Base-by-base conservation (phyloP, 768 basidiomycete species). In the Leccinum obscurum region DNA sequence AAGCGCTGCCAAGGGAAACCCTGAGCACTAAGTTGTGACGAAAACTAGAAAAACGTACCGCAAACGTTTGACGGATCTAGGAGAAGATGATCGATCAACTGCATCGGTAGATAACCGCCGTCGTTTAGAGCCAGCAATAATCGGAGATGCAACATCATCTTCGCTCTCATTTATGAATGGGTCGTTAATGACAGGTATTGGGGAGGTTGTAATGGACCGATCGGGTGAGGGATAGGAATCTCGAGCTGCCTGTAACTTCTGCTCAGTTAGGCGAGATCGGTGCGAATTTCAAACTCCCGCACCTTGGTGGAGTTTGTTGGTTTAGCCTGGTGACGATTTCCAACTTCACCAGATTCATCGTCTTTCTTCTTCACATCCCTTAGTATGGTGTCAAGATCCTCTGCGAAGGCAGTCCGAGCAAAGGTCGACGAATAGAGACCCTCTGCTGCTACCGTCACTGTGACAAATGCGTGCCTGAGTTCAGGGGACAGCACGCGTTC, bases 391-490 rank as follows among this genome's bases (percentile, higher is more conserved):
- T 75, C 74, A 3, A 78, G 37, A 50, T 71, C 72, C 2, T 60
- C 57, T 0, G 72, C 71, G 1, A 77, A 56, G 1, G 57, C 56
- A 6, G 73, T 79, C 55, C 71, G 68, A 0, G 55, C 54, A 14
- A 72, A 64, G 14, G 64, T 64, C 1, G 73, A 66, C 0, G 65
- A 60, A 58, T 76, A 80, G 1, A 79, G 63, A 0, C 59, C 64
- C 15, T 74, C 69, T n/a, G 74, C 76, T 2, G 14, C 59, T 0
- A 60, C 62, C 54, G 74, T 78, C 59, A 81, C 70, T 4, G 60
- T 51, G 3, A 68, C 39, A 11, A 77, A 77, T 8, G 74, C 65
- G 0, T 70, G 64, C 0, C 62, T 64, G 1, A 73, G n/a, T 1
- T 63, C 39, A 3, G 67, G 51, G 7, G 63, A 22, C 1, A 77